These are phyloP conservation scores for Pyrenula massariospora DNA, from an alignment of 495 filamentous ascomycete species.

Conservation along the genomic window DNA sequence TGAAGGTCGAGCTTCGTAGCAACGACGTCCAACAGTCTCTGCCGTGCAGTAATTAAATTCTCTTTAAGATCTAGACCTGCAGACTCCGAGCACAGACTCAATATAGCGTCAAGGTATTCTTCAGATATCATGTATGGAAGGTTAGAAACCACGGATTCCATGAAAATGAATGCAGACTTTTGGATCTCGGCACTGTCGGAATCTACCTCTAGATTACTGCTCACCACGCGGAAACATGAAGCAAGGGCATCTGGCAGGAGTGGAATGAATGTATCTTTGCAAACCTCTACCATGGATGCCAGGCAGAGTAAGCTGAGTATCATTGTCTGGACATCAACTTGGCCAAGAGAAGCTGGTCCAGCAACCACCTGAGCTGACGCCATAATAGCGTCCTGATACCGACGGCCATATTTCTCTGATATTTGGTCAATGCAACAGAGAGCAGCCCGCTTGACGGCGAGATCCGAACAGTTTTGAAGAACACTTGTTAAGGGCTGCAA, in stretches of 20 bases:
- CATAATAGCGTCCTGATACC: conserved; percentile 54
- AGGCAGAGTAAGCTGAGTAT: conserved; percentile 79
- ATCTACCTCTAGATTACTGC: conserved; percentile 41
- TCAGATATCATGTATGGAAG: conserved; percentile 78
- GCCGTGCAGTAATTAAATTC: conserved; percentile 32
- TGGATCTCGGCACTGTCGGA: conserved; percentile 51
- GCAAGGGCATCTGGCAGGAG: conserved; percentile 65
- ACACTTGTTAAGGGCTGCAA: conserved; percentile 63
- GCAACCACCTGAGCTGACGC: conserved; percentile 61
- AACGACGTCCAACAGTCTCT: conserved; percentile 53
- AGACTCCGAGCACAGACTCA: conserved; percentile 58
- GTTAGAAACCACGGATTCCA: conserved; percentile 64
- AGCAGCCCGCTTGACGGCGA: conserved; percentile 65
- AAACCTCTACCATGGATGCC: conserved; percentile 73
- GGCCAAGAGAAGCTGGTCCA: conserved; percentile 62
- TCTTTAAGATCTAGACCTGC: conserved; percentile 33
- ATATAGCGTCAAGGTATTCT: conserved; percentile 53
- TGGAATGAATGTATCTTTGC: conserved; percentile 75
- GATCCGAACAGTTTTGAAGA: conserved; percentile 56
- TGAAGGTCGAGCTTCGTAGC: conserved; percentile 63
- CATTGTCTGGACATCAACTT: conserved; percentile 57
- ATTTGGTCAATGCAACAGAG: conserved; percentile 83
- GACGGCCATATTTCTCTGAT: conserved; percentile 83
- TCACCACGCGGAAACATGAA: conserved; percentile 55
- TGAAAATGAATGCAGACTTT: conserved; percentile 68